These are phyloP conservation scores for Abrus precatorius DNA, from an alignment of 306 rosid species.

Conservation along the genomic window DNA sequence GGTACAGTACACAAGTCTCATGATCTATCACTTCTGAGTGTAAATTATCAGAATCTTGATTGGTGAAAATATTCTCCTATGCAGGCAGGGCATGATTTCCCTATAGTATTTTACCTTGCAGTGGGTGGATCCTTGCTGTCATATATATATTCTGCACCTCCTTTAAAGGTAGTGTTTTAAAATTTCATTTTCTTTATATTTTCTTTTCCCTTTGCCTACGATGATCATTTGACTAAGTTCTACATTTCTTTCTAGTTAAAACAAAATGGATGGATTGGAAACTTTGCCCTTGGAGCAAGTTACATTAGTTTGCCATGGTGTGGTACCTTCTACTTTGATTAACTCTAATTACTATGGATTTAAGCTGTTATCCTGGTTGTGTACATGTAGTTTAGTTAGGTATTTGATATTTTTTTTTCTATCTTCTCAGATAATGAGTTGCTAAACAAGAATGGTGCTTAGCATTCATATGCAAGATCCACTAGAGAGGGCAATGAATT, in stretches of 20 bases:
- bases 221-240: slow-evolving; percentile 46
- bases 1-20: slow-evolving; percentile 49
- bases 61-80: slow-evolving; percentile 50
- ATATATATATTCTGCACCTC: slow-evolving; percentile 97
- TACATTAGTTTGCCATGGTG: slow-evolving; percentile 98
- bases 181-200: not conserved
- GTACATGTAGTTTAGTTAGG: slow-evolving; percentile 27
- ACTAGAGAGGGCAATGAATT: not conserved
- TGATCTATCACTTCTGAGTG: slow-evolving; percentile 21
- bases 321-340: slow-evolving; percentile 48
- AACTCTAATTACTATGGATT: slow-evolving; percentile 25
- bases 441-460: slow-evolving; percentile 6
- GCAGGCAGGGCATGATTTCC: slow-evolving; percentile 91
- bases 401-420: not conserved
- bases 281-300: slow-evolving; percentile 99
- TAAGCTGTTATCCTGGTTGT: slow-evolving; percentile 3
- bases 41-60: slow-evolving; percentile 38
- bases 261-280: slow-evolving; percentile 99
- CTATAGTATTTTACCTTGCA: slow-evolving; percentile 86
- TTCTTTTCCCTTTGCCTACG: not conserved
- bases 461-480: slow-evolving; percentile 14
- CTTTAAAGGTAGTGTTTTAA: slow-evolving; percentile 70
- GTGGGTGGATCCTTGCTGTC: slow-evolving; percentile 91
- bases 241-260: slow-evolving; percentile 73
- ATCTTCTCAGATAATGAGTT: not conserved